Base-by-base conservation (phyloP, 805 yeast genomes). In the Cyberlindnera xylosilytica region DNA sequence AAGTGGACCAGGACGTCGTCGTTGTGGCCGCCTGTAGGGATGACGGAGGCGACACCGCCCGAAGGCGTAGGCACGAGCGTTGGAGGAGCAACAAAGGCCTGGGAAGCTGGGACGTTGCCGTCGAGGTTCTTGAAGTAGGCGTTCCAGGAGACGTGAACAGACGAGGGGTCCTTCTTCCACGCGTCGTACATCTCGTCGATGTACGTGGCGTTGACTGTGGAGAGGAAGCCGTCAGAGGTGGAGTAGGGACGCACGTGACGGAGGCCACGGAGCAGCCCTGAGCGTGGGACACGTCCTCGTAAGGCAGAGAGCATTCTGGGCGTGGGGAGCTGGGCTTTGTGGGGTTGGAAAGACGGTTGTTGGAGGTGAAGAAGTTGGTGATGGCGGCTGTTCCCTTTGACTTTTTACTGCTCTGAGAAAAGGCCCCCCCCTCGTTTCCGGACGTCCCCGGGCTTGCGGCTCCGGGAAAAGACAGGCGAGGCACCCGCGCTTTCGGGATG, bases 101-200 rank as follows among this genome's bases (percentile, higher is more conserved):
- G 64, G 0, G 89, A 63, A 23, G 93, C 79, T 17, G 95, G 78
- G 20, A 81, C 78, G 34, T 72, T 72, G 48, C 80, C 72, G 52
- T 84, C 88, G 67, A 93, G 72, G 74, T 91, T 91, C 68, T 84
- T 84, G 77, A 93, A 93, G 70, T 93, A 93, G 7, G 96, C 90
- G 63, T 88, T 84, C 99, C 99, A 93, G 19, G 97, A 90, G 31
- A 81, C 83, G 65, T 93, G 99, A 33, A 93, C 99, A 41, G 91
- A 80, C 34, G 72, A 50, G 23, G 98, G 99, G 64, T 93, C 99
- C 51, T 79, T 66, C 59, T 79, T 76, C 98, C 98, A 93, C 39
- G 96, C 90, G 51, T 79, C 79, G 68, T 89, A 93, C 99, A 93
- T 93, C 72, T 93, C 97, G 66, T 93, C 99, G 57, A 93, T 86